Conservation (phyloP, 352 stramenopile species). For the Pythium sp. region DNA sequence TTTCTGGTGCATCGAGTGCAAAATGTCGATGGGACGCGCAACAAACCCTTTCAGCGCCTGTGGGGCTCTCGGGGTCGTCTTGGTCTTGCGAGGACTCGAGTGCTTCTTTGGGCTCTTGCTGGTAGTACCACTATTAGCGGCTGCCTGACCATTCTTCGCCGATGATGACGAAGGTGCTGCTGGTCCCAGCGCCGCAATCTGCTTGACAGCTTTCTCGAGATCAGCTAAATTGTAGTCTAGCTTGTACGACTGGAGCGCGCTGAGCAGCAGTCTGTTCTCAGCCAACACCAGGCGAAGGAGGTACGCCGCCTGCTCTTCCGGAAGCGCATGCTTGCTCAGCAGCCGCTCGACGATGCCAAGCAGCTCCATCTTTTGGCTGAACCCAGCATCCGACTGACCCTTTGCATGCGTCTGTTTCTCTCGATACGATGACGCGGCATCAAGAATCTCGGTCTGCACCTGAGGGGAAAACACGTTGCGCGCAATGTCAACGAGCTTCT, state of each 20-base stretch:
- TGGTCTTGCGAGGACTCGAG: conserved; percentile 15
- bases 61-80: conserved; percentile 9
- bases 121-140: background rate
- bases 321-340: conserved; percentile 55
- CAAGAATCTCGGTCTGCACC: conserved; percentile 48
- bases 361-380: conserved; percentile 46
- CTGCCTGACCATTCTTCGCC: background rate
- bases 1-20: conserved; percentile 46
- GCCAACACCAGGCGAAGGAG: conserved; percentile 46
- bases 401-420: conserved; percentile 4
- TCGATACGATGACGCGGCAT: conserved; percentile 31
- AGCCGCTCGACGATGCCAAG: conserved; percentile 46
- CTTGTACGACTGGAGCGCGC: conserved; percentile 52
- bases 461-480: conserved; percentile 51
- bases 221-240: conserved; percentile 39
- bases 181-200: conserved; percentile 37
- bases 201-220: conserved; percentile 50
- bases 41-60: conserved; percentile 15
- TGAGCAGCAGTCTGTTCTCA: conserved; percentile 51
- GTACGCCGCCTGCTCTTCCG: conserved; percentile 48
- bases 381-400: conserved; percentile 7
- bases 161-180: background rate
- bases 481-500: conserved; percentile 53
- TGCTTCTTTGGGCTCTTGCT: conserved; percentile 7
- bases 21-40: conserved; percentile 31